A percentile compares a stretch with the other conserved stretches of the same genome.
These are phyloP conservation scores for Rhizoclosmatium globosum DNA, from an alignment of 192 early-diverging fungal species.

Conservation along the genomic window DNA sequence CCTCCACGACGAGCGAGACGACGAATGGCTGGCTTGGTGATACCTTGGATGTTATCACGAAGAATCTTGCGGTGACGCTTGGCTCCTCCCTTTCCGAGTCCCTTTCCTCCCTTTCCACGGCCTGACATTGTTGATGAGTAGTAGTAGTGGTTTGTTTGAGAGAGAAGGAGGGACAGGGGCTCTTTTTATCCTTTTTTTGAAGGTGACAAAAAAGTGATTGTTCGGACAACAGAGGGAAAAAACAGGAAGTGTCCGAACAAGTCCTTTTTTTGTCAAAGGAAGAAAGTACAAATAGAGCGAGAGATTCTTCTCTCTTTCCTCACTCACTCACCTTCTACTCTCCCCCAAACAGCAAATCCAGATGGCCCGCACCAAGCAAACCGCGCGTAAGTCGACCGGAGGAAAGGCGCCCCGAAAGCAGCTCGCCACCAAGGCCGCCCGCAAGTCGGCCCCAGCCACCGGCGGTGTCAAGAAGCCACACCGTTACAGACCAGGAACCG, in stretches of 20 bases:
- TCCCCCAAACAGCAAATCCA: background rate
- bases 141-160: no score
- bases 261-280: background rate
- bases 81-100: constrained; percentile 99
- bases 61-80: constrained; percentile 99
- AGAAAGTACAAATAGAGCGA: background rate
- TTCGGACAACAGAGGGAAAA: constrained; percentile 6
- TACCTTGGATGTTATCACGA: constrained; percentile 80
- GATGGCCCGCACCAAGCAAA: constrained; percentile 80
- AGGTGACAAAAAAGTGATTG: no score
- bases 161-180: background rate
- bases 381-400: constrained; percentile 98
- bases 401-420: constrained; percentile 99
- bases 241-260: background rate
- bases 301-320: no score
- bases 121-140: no score
- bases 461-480: constrained; percentile 87
- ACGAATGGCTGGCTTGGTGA: constrained; percentile 46
- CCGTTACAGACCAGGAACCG: constrained; percentile 72
- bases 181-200: no score
- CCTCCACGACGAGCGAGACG: constrained; percentile 99
- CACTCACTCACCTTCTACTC: background rate
- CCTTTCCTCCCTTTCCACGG: constrained; percentile 99
- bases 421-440: constrained; percentile 91
- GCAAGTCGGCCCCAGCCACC: constrained; percentile 92